phyloP scores from a whole-genome alignment of 2,329 filamentous ascomycete genomes.

The Botrytis paeoniae region DNA sequence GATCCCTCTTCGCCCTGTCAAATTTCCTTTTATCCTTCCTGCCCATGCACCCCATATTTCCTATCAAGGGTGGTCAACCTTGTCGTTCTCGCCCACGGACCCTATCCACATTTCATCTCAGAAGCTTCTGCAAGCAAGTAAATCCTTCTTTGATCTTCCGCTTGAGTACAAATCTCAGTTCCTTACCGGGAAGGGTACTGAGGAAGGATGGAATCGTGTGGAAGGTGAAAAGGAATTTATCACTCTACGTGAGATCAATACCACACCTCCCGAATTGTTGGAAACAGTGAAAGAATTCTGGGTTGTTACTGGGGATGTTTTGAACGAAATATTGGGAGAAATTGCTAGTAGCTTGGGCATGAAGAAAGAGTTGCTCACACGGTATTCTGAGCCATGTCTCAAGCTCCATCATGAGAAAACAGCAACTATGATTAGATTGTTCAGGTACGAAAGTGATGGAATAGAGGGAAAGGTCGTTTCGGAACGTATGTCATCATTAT shows the following conservation, averaged over 20 bases:
- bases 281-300: slow-evolving; percentile 27
- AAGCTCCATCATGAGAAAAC: slow-evolving; percentile 24
- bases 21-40: slow-evolving; percentile 25
- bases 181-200: slow-evolving; percentile 26
- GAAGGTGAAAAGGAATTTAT: slow-evolving; percentile 36
- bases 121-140: slow-evolving; percentile 28
- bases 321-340: slow-evolving; percentile 26
- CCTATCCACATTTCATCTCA: slow-evolving; percentile 25
- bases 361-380: slow-evolving; percentile 24
- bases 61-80: slow-evolving; percentile 33
- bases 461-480: slow-evolving; percentile 26
- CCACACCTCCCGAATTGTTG: slow-evolving; percentile 25
- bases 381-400: slow-evolving; percentile 29
- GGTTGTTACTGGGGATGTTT: slow-evolving; percentile 24
- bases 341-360: slow-evolving; percentile 32
- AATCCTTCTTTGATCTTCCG: slow-evolving; percentile 30
- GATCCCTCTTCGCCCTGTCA: slow-evolving; percentile 19
- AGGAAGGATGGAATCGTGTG: slow-evolving; percentile 32
- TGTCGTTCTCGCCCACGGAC: slow-evolving; percentile 23
- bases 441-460: slow-evolving; percentile 30
- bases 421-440: slow-evolving; percentile 32
- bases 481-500: slow-evolving; percentile 26
- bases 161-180: slow-evolving; percentile 27
- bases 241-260: slow-evolving; percentile 27
- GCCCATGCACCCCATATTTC: slow-evolving; percentile 24